Base-by-base conservation (phyloP, 495 filamentous ascomycete genomes). In the Aspergillus baeticus region DNA sequence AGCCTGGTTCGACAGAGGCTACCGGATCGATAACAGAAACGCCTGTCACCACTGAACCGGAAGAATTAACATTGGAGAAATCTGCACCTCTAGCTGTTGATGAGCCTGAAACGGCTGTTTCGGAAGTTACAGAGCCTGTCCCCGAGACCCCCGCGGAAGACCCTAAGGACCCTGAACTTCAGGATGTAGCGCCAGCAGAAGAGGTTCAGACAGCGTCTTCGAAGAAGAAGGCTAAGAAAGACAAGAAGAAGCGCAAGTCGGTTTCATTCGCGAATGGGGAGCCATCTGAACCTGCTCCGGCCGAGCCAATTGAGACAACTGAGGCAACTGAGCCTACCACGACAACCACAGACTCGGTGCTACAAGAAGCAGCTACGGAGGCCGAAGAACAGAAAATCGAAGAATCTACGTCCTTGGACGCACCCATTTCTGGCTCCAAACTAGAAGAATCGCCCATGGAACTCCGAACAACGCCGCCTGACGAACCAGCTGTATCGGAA, bases 221-320 rank as follows among this genome's bases (percentile, higher is more conserved):
- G 37, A 79, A 74, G 58, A 79, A 74, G 54, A 78, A 78, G 59
- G 64, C 72, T n/a, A 77, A 77, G 60, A 79, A 76, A 52, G 62
- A 65, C 26, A 71, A 65, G 61, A 69, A 66, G 41, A 68, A 74
- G 56, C 64, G 57, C 54, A 60, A 71, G 47, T 68, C 67, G 34
- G 59, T 63, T 21, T 47, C 64, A 29, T 62, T 66, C 15, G 49
- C 53, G 11, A 46, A 49, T 37, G 62, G 64, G 11, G 59, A 67
- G 50, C 21, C 48, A 1, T 20, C 52, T 20, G 57, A 61, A 13
- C 26, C n/a, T 33, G 26, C 13, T 33, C 17, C 35, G 29, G 22
- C 42, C 29, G 43, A 15, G 10, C 3, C 17, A 17, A 15, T 6
- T 23, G 46, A 56, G 3, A 6, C 22, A 18, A 18, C 33, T 6